A percentile compares a stretch with the other conserved stretches of the same genome.
Conservation (phyloP, 345 rosid species). For the Populus nigra region DNA sequence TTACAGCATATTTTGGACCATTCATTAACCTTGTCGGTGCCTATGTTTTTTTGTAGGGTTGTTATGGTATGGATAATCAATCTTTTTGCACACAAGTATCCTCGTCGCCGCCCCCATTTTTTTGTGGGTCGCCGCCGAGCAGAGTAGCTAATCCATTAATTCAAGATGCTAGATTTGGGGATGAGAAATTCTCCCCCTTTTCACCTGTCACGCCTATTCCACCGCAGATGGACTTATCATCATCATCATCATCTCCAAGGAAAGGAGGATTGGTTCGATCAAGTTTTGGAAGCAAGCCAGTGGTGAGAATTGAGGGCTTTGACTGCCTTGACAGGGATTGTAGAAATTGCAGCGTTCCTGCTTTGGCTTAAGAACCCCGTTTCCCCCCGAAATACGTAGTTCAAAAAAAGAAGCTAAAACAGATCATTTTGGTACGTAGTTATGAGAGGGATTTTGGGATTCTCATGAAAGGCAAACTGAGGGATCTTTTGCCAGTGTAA, state of each 20-base stretch:
- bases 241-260: slow-evolving; percentile 58
- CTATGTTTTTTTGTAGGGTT: slow-evolving; percentile 40
- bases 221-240: slow-evolving; percentile 28
- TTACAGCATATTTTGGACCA: not conserved
- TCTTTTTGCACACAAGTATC: slow-evolving; percentile 44
- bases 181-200: slow-evolving; percentile 47
- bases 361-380: slow-evolving; percentile 53
- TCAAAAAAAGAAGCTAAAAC: slow-evolving; percentile 6
- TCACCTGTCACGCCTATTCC: slow-evolving; percentile 34
- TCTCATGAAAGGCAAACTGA: slow-evolving; percentile 6
- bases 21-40: not conserved
- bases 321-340: slow-evolving; percentile 91
- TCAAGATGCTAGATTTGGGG: slow-evolving; percentile 72
- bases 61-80: slow-evolving; percentile 52
- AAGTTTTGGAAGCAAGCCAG: slow-evolving; percentile 80
- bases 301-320: slow-evolving; percentile 82
- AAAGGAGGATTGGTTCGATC: slow-evolving; percentile 65
- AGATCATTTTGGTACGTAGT: slow-evolving; percentile 9
- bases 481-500: slow-evolving; percentile 35
- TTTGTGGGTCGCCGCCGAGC: slow-evolving; percentile 95
- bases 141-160: slow-evolving; percentile 98
- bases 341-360: slow-evolving; percentile 66
- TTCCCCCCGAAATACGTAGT: slow-evolving; percentile 30
- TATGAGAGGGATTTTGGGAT: slow-evolving; percentile 31
- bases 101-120: slow-evolving; percentile 80